Conservation (phyloP, 495 filamentous ascomycete genomes). For the Daldinia childiae region DNA sequence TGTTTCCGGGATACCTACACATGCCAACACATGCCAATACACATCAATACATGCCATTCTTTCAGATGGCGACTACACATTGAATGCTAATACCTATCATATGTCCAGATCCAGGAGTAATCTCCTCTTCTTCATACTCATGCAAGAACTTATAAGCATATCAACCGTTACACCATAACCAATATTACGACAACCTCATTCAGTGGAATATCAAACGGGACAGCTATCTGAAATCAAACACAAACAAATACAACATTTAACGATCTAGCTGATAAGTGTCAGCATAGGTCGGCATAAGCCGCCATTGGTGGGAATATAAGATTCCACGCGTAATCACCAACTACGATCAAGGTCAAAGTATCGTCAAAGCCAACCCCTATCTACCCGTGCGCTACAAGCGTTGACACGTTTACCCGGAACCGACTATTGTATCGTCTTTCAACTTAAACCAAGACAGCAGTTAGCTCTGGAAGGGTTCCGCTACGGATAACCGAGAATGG, state of each 20-base stretch:
- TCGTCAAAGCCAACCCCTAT: neutral
- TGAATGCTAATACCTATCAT: neutral
- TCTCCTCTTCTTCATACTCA: neutral
- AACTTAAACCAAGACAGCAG: neutral
- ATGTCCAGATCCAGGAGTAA: neutral
- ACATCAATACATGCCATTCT: neutral
- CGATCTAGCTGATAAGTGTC: neutral
- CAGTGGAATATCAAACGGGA: neutral
- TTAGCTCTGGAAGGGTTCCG: neutral
- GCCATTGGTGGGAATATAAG: slow-evolving; percentile 36
- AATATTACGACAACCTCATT: neutral
- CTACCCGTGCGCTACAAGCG: neutral
- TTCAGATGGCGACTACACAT: neutral
- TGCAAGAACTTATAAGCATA: neutral
- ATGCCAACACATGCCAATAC: too few species aligned
- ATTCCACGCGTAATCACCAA: neutral
- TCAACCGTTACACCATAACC: neutral
- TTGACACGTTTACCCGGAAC: neutral
- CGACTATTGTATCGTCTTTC: neutral
- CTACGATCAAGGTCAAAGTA: neutral
- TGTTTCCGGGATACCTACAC: slow-evolving; percentile 15
- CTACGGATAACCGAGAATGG: neutral
- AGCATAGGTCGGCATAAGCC: neutral
- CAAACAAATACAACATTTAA: neutral
- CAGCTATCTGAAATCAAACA: too few species aligned